phyloP scores from a whole-genome alignment of 2,329 filamentous ascomycete species.

The Leptographium procerum region DNA sequence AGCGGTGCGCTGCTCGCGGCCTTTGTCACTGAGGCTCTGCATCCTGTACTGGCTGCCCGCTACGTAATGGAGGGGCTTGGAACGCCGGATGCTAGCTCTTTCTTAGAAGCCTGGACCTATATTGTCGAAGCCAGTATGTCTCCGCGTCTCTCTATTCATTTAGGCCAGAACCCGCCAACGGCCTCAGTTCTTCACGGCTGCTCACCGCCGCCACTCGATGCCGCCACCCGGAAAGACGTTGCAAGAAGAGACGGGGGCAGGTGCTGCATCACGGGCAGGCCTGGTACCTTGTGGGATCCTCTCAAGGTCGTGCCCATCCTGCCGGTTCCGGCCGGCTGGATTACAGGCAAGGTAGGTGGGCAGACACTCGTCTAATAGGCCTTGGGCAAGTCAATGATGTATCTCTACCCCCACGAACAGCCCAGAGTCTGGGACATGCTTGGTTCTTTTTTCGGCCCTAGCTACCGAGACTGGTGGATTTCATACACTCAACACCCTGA shows the following conservation, averaged over 20 bases:
- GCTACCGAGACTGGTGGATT: constrained; percentile 23
- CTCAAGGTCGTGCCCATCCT: constrained; percentile 15
- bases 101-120: constrained; percentile 14
- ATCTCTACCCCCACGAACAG: constrained; percentile 1
- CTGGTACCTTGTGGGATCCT: constrained; percentile 13
- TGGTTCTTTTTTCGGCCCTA: constrained; percentile 18
- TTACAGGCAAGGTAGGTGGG: constrained; percentile 11
- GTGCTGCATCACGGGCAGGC: constrained; percentile 17
- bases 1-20: constrained; percentile 1
- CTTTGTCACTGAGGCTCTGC: constrained; percentile 7
- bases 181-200: constrained; percentile 8
- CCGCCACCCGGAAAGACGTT: constrained; percentile 7
- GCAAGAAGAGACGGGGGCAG: constrained; percentile 14
- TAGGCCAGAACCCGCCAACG: background rate
- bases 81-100: background rate
- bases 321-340: constrained; percentile 14
- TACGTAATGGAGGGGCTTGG: background rate
- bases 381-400: background rate
- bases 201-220: constrained; percentile 8
- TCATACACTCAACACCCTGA: constrained; percentile 12
- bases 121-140: constrained; percentile 17
- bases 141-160: background rate
- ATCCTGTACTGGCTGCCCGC: constrained; percentile 2
- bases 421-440: constrained; percentile 13
- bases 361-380: background rate